Base-by-base conservation (phyloP, 148 eudicot species). In the Drosera capensis region DNA sequence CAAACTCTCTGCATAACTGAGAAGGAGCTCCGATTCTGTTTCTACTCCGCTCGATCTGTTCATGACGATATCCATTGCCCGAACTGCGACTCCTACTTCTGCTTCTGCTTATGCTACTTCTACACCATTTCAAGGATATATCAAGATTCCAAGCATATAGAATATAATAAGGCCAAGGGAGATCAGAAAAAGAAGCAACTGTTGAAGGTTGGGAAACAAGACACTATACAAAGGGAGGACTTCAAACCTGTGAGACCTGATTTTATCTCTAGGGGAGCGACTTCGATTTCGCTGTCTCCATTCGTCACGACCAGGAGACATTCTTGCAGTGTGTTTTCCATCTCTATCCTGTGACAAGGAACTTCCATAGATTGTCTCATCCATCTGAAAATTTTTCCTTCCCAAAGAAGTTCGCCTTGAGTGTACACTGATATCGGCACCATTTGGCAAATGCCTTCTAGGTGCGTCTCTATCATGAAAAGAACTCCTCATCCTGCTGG, bases 1-100 rank as follows among this genome's bases (percentile, higher is more conserved):
- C 54, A 66, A 77, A 74, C 58, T 78, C 74, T 70, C 79, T 71
- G 47, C 87, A 75, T 12, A 43, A 17, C 46, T 55, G 67, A 59
- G 74, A 68, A 45, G 71, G 42, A 43, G 45, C 43, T 39, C 66
- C 65, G 19, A 59, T 55, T 25, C 52, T 68, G 56, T 48, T 59
- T 61, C 72, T 72, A 60, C 60, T 70, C 44, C 61, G 58, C 11
- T 78, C 79, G n/a, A 53, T 20, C 54, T 46, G 50, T 30, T 75
- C 82, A 25, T 63, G 62, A 56, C 71, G 63, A 49, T 62, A 49
- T 54, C 67, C 51, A 49, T 55, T 52, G 43, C 59, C 43, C 30
- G 77, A 80, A 51, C 80, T 77, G 18, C 66, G 64, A 43, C 76
- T 67, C 40, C 65, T 15, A 36, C 66, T 49, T 35, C 71, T 23